Evolutionary conservation across 345 rosid species (phyloP).

Genomic region (Citrus hindsii): DNA sequence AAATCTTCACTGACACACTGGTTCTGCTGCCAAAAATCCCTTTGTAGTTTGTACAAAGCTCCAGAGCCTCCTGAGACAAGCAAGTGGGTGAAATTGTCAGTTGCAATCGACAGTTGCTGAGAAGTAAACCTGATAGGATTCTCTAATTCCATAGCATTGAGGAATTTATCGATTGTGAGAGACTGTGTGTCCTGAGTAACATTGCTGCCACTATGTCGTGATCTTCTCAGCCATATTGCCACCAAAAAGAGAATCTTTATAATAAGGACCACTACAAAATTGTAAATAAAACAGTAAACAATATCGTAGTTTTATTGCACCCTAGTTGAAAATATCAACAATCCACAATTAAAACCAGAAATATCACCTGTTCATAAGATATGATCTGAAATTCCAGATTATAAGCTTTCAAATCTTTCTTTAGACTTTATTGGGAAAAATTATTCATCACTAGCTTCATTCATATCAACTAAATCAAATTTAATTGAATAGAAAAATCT

Average conservation of each 20-base stretch:
- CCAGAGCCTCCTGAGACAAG: conserved; percentile 16
- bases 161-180: conserved; percentile 9
- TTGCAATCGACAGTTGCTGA: conserved; percentile 13
- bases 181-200: neutral
- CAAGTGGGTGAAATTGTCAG: conserved; percentile 11
- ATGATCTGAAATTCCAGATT: too few species aligned
- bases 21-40: conserved; percentile 8
- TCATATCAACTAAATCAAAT: too few species aligned
- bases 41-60: neutral
- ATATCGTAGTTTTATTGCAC: too few species aligned
- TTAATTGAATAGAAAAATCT: too few species aligned
- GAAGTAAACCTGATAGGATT: conserved; percentile 17
- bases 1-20: conserved; percentile 26
- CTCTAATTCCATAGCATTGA: conserved; percentile 12
- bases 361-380: too few species aligned
- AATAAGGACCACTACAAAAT: neutral
- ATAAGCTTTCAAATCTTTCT: too few species aligned
- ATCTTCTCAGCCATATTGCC: neutral
- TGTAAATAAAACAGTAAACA: neutral
- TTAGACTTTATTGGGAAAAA: too few species aligned
- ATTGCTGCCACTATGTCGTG: neutral
- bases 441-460: too few species aligned
- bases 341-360: too few species aligned
- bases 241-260: neutral
- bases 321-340: too few species aligned